These are phyloP conservation scores for Penicillium ucsense DNA, from an alignment of 495 filamentous ascomycete species.

Conservation along the genomic window DNA sequence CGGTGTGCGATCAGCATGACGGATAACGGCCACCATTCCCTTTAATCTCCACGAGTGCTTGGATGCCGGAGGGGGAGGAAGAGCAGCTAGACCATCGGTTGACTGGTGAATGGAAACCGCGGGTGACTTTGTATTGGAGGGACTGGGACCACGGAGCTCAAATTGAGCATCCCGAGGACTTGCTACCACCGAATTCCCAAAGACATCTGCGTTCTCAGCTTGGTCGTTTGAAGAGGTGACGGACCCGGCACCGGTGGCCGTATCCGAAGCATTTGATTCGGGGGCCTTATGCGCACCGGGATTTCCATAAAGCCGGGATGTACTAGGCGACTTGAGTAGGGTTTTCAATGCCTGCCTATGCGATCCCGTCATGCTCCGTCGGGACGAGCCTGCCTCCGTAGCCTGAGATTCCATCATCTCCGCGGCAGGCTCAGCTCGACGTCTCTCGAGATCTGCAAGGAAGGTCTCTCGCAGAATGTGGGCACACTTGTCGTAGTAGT, in stretches of 20 bases:
- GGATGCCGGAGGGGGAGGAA: constrained; percentile 65
- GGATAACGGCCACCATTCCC: constrained; percentile 93
- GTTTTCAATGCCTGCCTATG: constrained; percentile 43
- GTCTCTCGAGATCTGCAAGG: constrained; percentile 51
- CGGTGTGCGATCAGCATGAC: constrained; percentile 92
- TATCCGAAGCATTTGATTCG: constrained; percentile 33
- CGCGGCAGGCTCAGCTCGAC: constrained; percentile 36
- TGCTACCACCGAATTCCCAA: constrained; percentile 8
- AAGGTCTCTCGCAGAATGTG: constrained; percentile 81
- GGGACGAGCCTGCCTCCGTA: constrained; percentile 21
- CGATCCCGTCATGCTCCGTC: constrained; percentile 23
- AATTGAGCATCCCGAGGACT: constrained; percentile 16
- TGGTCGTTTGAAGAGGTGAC: constrained; percentile 41
- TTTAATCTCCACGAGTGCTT: constrained; percentile 98
- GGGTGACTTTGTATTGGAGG: constrained; percentile 24
- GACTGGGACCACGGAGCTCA: constrained; percentile 16
- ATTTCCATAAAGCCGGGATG: constrained; percentile 47
- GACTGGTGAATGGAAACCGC: constrained; percentile 19
- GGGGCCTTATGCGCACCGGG: constrained; percentile 29
- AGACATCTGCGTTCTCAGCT: constrained; percentile 30
- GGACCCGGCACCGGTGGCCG: constrained; percentile 31
- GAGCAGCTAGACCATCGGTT: constrained; percentile 14
- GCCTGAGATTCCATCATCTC: constrained; percentile 24
- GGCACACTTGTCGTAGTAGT: constrained; percentile 90
- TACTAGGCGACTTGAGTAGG: constrained; percentile 55